Percentiles rank a stretch among this genome's conserved stretches.
These are phyloP conservation scores for Begonia loranthoides DNA, from an alignment of 306 rosid genomes.

Conservation along the genomic window DNA sequence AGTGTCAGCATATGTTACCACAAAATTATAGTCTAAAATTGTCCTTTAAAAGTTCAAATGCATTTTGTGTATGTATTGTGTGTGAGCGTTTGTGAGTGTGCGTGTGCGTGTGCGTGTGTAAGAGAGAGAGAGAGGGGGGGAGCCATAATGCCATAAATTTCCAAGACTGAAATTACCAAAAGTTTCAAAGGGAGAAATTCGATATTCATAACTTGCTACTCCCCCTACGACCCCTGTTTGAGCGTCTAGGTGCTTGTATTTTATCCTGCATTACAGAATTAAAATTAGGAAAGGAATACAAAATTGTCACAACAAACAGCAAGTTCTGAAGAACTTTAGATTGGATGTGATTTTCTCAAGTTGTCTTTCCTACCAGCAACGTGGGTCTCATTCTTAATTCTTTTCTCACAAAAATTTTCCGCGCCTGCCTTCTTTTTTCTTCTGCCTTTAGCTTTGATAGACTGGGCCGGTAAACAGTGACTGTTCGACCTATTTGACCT, in stretches of 20 bases:
- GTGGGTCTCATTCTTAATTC: conserved; percentile 18
- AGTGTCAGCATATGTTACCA: too few species aligned
- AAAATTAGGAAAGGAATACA: conserved; percentile 3
- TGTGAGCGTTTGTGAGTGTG: too few species aligned
- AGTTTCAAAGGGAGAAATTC: not conserved
- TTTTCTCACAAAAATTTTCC: conserved; percentile 25
- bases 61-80: too few species aligned
- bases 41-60: too few species aligned
- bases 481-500: conserved; percentile 34
- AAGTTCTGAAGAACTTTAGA: not conserved
- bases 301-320: not conserved
- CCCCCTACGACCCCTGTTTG: conserved; percentile 41
- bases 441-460: conserved; percentile 69
- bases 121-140: too few species aligned
- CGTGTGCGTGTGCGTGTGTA: too few species aligned
- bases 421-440: conserved; percentile 52
- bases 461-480: conserved; percentile 73
- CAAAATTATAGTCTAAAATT: too few species aligned
- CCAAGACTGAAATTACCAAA: not conserved
- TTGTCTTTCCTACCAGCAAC: conserved; percentile 20
- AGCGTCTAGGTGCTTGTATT: conserved; percentile 17
- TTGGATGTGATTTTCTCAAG: not conserved
- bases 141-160: not conserved
- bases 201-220: conserved; percentile 27
- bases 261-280: conserved; percentile 26